phyloP scores from a whole-genome alignment of 345 rosid species.

The Moricandia arvensis region DNA sequence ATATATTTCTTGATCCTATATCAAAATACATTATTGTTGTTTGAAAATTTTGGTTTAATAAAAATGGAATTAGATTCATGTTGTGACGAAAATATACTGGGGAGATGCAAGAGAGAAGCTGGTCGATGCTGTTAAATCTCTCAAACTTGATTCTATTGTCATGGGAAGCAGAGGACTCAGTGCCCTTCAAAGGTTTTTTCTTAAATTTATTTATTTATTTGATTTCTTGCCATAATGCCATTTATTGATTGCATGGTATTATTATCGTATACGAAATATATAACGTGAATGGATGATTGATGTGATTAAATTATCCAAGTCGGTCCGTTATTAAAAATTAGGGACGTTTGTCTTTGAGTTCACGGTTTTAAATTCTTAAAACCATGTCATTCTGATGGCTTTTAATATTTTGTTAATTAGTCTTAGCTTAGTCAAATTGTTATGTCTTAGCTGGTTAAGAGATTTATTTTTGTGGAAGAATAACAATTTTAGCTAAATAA shows the following conservation, averaged over 20 bases:
- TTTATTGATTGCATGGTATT: not conserved
- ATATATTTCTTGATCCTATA: not conserved
- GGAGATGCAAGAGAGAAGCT: slow-evolving; percentile 93
- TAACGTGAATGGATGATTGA: not conserved
- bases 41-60: not conserved
- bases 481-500: not conserved
- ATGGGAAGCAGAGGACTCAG: slow-evolving; percentile 98
- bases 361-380: not conserved
- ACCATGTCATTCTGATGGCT: not conserved
- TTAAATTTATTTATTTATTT: not conserved
- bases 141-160: slow-evolving; percentile 77
- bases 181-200: slow-evolving; percentile 62
- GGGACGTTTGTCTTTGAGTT: not conserved
- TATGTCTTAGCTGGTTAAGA: not conserved
- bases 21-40: not conserved
- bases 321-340: not conserved
- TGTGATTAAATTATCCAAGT: not conserved
- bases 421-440: not conserved
- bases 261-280: not conserved
- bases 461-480: not conserved
- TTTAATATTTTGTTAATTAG: not conserved
- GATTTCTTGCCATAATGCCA: not conserved
- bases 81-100: slow-evolving; percentile 77
- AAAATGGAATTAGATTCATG: slow-evolving; percentile 42
- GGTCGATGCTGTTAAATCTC: slow-evolving; percentile 66